Base-by-base conservation (phyloP, 192 early-diverging fungal species). In the Podila verticillata region DNA sequence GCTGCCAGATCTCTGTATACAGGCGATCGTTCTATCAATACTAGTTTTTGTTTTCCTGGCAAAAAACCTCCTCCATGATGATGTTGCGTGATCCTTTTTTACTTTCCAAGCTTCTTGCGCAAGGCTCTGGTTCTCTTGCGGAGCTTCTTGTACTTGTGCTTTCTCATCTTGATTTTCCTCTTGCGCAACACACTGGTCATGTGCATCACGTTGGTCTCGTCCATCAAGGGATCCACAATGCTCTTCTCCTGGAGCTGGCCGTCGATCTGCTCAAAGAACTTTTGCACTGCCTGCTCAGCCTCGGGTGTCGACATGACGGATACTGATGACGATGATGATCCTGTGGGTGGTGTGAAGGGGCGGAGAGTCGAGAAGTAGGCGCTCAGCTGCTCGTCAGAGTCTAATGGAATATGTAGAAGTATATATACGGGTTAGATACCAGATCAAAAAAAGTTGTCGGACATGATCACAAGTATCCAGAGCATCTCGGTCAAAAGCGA, bases 81-180 rank as follows among this genome's bases (percentile, higher is more conserved):
- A 7, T 20, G 7, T 22, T 20, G 5, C 44, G 15, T 58, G n/a
- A 31, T n/a, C 59, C 31, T 24, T 29, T n/a, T 75, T 70, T 88
- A 93, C 78, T 94, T 94, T 65, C 92, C 91, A 49, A 93, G 85
- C 36, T 89, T 88, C 84, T 91, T 92, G 66, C 91, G 88, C 83
- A 93, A 75, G n/a, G 93, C 92, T 64, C 90, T 88, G 32, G 86
- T 90, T 83, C 90, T 88, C 84, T 93, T 93, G 71, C 93, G 87
- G 61, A 92, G 78, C 81, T 98, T 98, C 83, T 93, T 94, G 81
- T 93, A 93, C 86, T 98, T 98, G 88, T 98, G 95, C 86, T 97
- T 98, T 77, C 96, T 96, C 95, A 97, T 96, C 91, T 95, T 96
- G 84, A 92, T 91, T 73, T 87, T 92, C 61, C 95, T 89, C 78